phyloP scores from a whole-genome alignment of 129 eudicot species.

The Escallonia herrerae region DNA sequence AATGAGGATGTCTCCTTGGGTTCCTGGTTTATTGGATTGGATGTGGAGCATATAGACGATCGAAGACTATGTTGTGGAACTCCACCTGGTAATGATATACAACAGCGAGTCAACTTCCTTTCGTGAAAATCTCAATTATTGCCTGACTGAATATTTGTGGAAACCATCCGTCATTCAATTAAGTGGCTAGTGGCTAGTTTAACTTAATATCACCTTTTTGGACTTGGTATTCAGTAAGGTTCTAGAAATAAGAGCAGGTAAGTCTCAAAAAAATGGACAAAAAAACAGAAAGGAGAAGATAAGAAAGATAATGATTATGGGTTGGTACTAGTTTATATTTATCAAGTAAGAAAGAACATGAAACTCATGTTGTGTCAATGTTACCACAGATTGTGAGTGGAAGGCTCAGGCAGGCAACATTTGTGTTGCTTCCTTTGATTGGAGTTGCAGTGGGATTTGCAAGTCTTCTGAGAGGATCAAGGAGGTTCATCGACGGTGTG shows the following conservation, averaged over 20 bases:
- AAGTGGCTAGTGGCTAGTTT: too few relatives aligned
- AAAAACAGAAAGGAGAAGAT: background rate
- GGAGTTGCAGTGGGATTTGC: conserved; percentile 95
- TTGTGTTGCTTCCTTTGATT: conserved; percentile 87
- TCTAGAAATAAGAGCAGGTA: too few relatives aligned
- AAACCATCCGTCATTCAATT: too few relatives aligned
- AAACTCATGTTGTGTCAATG: background rate
- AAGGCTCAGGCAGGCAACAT: conserved; percentile 91
- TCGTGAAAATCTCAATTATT: too few relatives aligned
- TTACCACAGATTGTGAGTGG: conserved; percentile 80
- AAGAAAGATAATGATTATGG: background rate
- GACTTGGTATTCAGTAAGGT: too few relatives aligned
- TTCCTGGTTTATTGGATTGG: conserved; percentile 85
- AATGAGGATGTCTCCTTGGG: conserved; percentile 88
- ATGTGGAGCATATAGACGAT: conserved; percentile 80
- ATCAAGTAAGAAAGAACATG: background rate
- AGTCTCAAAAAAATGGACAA: too few relatives aligned
- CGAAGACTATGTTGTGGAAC: conserved; percentile 86
- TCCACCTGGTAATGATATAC: conserved; percentile 61
- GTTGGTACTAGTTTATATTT: background rate
- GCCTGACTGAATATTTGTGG: too few relatives aligned
- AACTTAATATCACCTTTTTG: too few relatives aligned
- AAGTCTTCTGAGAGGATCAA: conserved; percentile 72
- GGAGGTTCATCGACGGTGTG: conserved; percentile 83
- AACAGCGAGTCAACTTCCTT: too few relatives aligned